A percentile compares a stretch with the other conserved stretches of the same genome.
Conservation (phyloP, 2,329 filamentous ascomycete species). For the Paecilomyces sp. region DNA sequence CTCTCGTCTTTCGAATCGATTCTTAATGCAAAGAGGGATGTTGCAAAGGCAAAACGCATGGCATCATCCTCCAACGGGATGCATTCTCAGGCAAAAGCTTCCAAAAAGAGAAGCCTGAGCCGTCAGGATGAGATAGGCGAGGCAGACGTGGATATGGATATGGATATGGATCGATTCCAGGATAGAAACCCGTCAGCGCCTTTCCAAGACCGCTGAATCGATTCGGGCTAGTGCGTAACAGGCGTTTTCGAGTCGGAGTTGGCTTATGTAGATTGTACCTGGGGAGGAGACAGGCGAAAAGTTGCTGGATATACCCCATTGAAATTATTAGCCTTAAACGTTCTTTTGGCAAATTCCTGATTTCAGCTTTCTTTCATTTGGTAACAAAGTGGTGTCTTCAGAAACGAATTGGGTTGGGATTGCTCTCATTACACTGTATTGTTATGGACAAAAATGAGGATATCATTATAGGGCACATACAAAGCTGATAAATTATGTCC, state of each 20-base stretch:
- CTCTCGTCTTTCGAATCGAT: slow-evolving; percentile 34
- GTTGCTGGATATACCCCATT: background rate
- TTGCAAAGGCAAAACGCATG: slow-evolving; percentile 20
- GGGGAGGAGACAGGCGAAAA: background rate
- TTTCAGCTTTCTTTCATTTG: background rate
- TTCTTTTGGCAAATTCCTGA: background rate
- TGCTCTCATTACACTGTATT: background rate
- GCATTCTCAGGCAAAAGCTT: slow-evolving; percentile 7
- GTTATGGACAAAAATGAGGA: background rate
- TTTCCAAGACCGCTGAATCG: slow-evolving; percentile 21
- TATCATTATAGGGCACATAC: background rate
- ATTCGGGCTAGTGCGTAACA: background rate
- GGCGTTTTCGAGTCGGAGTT: background rate
- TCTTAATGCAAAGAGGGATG: slow-evolving; percentile 36
- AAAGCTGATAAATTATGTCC: background rate
- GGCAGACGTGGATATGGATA: slow-evolving; percentile 14
- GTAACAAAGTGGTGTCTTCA: background rate
- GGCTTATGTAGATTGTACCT: background rate
- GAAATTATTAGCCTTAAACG: background rate
- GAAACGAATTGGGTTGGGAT: background rate
- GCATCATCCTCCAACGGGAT: slow-evolving; percentile 9
- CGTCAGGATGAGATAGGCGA: slow-evolving; percentile 20
- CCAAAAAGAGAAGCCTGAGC: slow-evolving; percentile 25
- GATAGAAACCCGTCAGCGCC: slow-evolving; percentile 25
- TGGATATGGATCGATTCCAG: slow-evolving; percentile 13